These are phyloP conservation scores for Penicillium coprophilum DNA, from an alignment of 495 filamentous ascomycete genomes.

Conservation along the genomic window DNA sequence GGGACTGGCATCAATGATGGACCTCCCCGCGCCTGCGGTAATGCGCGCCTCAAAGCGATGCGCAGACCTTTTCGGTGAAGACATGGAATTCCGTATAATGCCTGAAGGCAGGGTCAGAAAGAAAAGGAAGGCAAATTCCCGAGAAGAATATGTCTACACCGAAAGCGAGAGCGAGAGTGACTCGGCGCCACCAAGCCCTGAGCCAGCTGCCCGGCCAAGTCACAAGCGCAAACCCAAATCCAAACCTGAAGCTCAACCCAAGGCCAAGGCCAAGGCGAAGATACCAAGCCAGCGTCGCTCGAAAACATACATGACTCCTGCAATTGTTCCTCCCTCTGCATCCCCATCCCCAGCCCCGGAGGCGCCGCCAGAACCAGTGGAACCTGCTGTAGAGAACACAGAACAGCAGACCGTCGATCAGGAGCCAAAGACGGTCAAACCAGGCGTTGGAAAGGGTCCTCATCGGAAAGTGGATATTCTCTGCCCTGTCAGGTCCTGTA, in stretches of 20 bases:
- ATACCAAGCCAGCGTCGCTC: neutral
- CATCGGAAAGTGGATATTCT: slow-evolving; percentile 35
- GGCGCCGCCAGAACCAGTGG: neutral
- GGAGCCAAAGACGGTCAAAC: neutral
- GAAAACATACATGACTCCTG: neutral
- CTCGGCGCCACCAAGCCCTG: neutral
- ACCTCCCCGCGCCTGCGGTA: slow-evolving; percentile 61
- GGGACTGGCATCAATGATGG: slow-evolving; percentile 68
- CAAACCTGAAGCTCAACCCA: neutral
- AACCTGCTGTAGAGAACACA: slow-evolving; percentile 1
- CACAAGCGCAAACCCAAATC: neutral
- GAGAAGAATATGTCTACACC: slow-evolving; percentile 28
- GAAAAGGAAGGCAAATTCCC: slow-evolving; percentile 15
- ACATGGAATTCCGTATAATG: slow-evolving; percentile 59
- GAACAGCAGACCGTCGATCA: neutral
- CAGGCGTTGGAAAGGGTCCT: slow-evolving; percentile 27
- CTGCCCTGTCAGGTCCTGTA: slow-evolving; percentile 34
- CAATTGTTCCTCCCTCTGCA: neutral
- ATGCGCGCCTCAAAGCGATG: slow-evolving; percentile 68
- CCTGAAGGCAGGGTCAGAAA: slow-evolving; percentile 38
- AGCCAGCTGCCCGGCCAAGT: neutral
- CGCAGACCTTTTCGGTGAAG: slow-evolving; percentile 64
- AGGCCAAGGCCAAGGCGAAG: neutral
- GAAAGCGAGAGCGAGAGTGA: slow-evolving; percentile 32
- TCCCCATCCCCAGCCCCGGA: slow-evolving; percentile 8